Conservation (phyloP, 768 basidiomycete genomes). For the Dendrothele bispora region DNA sequence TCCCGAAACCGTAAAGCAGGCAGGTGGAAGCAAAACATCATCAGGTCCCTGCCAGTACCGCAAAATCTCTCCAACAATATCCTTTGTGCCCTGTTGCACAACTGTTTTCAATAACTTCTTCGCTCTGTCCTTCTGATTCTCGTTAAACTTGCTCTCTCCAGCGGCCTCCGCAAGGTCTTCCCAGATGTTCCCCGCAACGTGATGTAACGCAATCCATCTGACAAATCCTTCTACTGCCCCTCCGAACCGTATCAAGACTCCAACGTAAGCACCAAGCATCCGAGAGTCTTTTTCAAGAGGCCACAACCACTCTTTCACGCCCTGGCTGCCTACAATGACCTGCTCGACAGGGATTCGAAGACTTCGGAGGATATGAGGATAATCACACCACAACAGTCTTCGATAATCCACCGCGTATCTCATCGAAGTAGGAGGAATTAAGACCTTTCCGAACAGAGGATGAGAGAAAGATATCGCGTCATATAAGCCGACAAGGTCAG, state of each 20-base stretch:
- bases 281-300: constrained; percentile 66
- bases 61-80: constrained; percentile 53
- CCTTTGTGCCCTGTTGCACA: constrained; percentile 45
- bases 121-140: constrained; percentile 33
- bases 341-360: constrained; percentile 51
- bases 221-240: constrained; percentile 54
- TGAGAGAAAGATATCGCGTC: constrained; percentile 89
- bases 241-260: constrained; percentile 44
- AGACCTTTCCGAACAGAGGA: constrained; percentile 67
- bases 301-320: constrained; percentile 64
- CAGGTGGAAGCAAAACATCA: constrained; percentile 45
- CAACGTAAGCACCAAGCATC: constrained; percentile 63
- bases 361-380: constrained; percentile 61
- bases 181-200: constrained; percentile 78
- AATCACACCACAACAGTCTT: constrained; percentile 81
- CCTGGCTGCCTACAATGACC: constrained; percentile 42
- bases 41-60: constrained; percentile 50
- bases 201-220: constrained; percentile 71
- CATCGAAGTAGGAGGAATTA: constrained; percentile 78
- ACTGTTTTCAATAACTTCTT: constrained; percentile 52
- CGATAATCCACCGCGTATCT: constrained; percentile 81
- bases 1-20: too few species aligned
- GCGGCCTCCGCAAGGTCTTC: constrained; percentile 40
- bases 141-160: constrained; percentile 6
- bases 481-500: constrained; percentile 88